phyloP scores from a whole-genome alignment of 768 basidiomycete species.

The Tricholoma terreum region DNA sequence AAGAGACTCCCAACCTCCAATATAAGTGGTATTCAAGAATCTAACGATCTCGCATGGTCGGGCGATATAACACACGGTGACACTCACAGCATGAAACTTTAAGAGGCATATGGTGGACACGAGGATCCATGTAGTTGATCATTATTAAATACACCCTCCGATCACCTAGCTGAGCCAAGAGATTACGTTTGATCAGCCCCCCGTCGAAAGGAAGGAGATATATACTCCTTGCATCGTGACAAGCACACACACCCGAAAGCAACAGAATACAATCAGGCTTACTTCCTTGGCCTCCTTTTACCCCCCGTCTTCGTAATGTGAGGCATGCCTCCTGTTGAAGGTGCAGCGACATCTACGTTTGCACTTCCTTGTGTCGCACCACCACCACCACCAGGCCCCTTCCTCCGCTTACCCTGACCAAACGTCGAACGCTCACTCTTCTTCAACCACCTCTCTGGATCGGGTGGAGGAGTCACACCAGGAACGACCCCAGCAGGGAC shows the following conservation, averaged over 20 bases:
- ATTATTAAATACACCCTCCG: constrained; percentile 4
- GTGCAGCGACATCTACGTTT: constrained; percentile 34
- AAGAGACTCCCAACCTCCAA: not conserved
- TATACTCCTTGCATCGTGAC: constrained; percentile 1
- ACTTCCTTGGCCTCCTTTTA: constrained; percentile 62
- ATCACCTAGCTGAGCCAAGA: constrained; percentile 4
- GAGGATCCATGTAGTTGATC: constrained; percentile 8
- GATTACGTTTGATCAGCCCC: constrained; percentile 5
- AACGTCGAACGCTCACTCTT: constrained; percentile 73
- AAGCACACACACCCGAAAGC: not conserved
- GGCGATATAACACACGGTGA: not conserved
- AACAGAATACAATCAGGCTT: not conserved
- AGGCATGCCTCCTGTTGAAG: constrained; percentile 25
- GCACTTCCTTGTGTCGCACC: constrained; percentile 70
- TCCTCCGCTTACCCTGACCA: constrained; percentile 51
- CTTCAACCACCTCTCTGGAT: constrained; percentile 88
- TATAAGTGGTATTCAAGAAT: not conserved
- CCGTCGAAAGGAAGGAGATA: not conserved
- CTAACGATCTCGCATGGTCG: not conserved
- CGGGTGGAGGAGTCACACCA: constrained; percentile 78
- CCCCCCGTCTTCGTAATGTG: constrained; percentile 39
- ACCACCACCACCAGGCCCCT: constrained; percentile 42
- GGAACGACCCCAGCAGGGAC: constrained; percentile 74
- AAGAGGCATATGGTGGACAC: constrained; percentile 5
- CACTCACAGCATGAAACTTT: not conserved